phyloP scores from a whole-genome alignment of 1,139 yeast species.

The Pichia inconspicua region DNA sequence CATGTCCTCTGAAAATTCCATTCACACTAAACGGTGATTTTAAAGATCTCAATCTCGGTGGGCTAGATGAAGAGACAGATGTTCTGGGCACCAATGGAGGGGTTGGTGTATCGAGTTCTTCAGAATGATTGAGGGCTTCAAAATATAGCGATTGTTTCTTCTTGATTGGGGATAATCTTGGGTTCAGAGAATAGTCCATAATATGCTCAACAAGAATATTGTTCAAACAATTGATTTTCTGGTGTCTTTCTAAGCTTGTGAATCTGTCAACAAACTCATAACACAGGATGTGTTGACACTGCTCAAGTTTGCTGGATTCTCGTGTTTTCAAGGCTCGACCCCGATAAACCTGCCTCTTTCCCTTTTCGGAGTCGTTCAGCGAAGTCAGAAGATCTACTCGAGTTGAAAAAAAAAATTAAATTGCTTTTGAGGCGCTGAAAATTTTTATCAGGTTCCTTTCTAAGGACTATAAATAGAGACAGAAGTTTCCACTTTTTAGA shows the following conservation, averaged over 20 bases:
- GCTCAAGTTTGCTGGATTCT: too few relatives aligned
- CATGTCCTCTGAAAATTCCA: neutral
- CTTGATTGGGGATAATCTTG: neutral
- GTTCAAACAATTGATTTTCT: neutral
- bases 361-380: neutral
- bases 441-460: neutral
- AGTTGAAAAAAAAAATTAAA: too few relatives aligned
- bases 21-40: neutral
- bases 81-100: neutral
- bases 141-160: slow-evolving; percentile 11
- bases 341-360: neutral
- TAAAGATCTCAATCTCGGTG: neutral
- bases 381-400: neutral
- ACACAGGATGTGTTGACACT: too few relatives aligned
- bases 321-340: neutral
- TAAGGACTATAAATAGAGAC: neutral
- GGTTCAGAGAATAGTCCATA: neutral
- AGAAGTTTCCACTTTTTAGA: neutral
- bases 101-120: neutral
- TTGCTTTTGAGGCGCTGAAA: neutral
- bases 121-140: neutral
- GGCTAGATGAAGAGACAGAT: neutral
- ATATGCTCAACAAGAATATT: neutral
- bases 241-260: too few relatives aligned
- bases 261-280: neutral